Evolutionary conservation across 345 rosid genomes (phyloP).

Genomic region (Linum tenue): DNA sequence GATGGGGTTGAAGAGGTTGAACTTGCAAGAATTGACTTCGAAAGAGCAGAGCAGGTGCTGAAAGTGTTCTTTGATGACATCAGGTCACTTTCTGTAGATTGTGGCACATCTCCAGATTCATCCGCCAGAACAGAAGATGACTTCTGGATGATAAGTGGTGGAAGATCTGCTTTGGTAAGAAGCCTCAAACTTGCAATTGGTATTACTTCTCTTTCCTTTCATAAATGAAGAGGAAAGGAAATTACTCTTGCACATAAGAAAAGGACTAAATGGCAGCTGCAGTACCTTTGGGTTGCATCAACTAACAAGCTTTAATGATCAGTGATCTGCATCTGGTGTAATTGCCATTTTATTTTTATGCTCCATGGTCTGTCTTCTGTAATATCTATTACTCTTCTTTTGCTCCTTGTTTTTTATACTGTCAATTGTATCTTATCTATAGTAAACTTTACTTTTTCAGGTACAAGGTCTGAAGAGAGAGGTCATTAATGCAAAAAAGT

Average conservation of each 20-base stretch:
- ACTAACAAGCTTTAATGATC: too few relatives aligned
- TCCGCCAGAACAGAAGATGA: conserved; percentile 26
- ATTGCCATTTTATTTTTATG: too few relatives aligned
- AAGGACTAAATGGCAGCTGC: too few relatives aligned
- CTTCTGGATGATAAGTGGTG: conserved; percentile 46
- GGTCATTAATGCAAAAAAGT: conserved; percentile 61
- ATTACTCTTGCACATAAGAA: too few relatives aligned
- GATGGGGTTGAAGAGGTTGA: conserved; percentile 96
- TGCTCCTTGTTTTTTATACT: not conserved
- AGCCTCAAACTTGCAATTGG: conserved; percentile 2
- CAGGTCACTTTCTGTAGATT: conserved; percentile 52
- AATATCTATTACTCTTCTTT: not conserved
- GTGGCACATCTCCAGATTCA: conserved; percentile 46
- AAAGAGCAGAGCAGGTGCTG: conserved; percentile 63
- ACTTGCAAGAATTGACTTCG: conserved; percentile 81
- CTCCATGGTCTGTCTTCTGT: not conserved
- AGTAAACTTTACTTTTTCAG: conserved; percentile 30
- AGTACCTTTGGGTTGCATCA: too few relatives aligned
- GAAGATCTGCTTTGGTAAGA: conserved; percentile 42
- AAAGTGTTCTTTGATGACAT: conserved; percentile 72
- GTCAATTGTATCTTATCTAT: not conserved
- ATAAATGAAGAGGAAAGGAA: too few relatives aligned
- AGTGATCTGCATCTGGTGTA: too few relatives aligned
- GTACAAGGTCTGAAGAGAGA: conserved; percentile 76
- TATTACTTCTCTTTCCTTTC: not conserved